These are phyloP conservation scores for Colletotrichum liriopes DNA, from an alignment of 2,329 filamentous ascomycete genomes.

Conservation along the genomic window DNA sequence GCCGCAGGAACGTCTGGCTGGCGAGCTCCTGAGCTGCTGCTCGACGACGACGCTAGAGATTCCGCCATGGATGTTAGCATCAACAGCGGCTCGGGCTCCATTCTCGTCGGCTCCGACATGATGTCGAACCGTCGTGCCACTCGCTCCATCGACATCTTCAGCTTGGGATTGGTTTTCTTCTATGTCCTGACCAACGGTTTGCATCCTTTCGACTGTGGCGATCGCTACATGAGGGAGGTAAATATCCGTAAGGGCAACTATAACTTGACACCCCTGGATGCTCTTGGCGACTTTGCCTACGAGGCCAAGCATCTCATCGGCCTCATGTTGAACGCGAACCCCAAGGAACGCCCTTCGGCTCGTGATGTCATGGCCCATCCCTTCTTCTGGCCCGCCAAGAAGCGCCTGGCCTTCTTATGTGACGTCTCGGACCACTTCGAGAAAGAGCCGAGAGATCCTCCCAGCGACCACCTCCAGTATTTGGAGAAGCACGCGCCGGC, in stretches of 20 bases:
- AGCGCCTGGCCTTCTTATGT: constrained; percentile 92
- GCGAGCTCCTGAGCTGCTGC: constrained; percentile 93
- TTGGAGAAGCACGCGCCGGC: constrained; percentile 69
- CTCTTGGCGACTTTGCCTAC: constrained; percentile 85
- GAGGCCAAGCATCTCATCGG: constrained; percentile 91
- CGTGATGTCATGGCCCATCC: constrained; percentile 90
- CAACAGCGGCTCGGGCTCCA: constrained; percentile 74
- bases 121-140: constrained; percentile 85
- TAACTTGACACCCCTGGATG: constrained; percentile 79
- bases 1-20: constrained; percentile 95
- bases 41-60: constrained; percentile 80
- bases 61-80: constrained; percentile 67
- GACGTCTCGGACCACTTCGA: constrained; percentile 98
- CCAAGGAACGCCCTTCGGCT: constrained; percentile 77
- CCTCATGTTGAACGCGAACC: constrained; percentile 78
- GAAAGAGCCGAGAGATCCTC: constrained; percentile 88
- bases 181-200: constrained; percentile 95
- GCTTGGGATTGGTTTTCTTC: constrained; percentile 96
- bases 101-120: constrained; percentile 71
- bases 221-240: constrained; percentile 94
- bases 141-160: constrained; percentile 97
- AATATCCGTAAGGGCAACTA: constrained; percentile 95
- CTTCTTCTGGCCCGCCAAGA: constrained; percentile 95
- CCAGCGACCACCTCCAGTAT: constrained; percentile 75
- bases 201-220: constrained; percentile 95